Evolutionary conservation across 2,329 filamentous ascomycete species (phyloP).

Genomic region (Phymatotrichopsis omnivora): DNA sequence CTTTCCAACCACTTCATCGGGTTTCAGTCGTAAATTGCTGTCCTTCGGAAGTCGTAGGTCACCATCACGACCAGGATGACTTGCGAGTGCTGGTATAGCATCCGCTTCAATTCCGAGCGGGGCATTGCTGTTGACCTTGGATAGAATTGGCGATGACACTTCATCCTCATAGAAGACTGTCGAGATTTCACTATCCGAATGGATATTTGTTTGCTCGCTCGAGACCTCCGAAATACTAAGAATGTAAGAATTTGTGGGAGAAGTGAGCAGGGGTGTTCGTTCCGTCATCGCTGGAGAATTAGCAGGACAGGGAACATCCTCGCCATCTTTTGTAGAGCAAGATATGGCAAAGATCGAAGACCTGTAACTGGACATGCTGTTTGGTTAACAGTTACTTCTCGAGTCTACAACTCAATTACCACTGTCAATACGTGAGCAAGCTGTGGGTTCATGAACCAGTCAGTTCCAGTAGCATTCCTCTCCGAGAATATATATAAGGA

Average conservation of each 20-base stretch:
- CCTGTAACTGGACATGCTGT: slow-evolving; percentile 1
- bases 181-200: not conserved
- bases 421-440: not conserved
- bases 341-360: too few species aligned
- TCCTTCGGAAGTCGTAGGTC: not conserved
- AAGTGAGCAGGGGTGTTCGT: slow-evolving; percentile 8
- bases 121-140: slow-evolving; percentile 2
- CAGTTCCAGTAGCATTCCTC: too few species aligned
- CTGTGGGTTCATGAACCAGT: not conserved
- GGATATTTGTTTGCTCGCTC: not conserved
- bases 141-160: slow-evolving; percentile 2
- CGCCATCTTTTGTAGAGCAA: too few species aligned
- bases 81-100: not conserved
- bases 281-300: not conserved
- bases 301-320: too few species aligned
- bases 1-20: not conserved
- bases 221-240: not conserved
- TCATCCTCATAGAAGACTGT: not conserved
- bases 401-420: not conserved
- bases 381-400: not conserved
- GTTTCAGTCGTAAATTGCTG: not conserved
- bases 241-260: not conserved
- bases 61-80: not conserved
- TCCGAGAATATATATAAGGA: too few species aligned
- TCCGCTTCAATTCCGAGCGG: slow-evolving; percentile 9